phyloP scores from a whole-genome alignment of 2,329 filamentous ascomycete genomes.

The Trichoderma aggressivum region DNA sequence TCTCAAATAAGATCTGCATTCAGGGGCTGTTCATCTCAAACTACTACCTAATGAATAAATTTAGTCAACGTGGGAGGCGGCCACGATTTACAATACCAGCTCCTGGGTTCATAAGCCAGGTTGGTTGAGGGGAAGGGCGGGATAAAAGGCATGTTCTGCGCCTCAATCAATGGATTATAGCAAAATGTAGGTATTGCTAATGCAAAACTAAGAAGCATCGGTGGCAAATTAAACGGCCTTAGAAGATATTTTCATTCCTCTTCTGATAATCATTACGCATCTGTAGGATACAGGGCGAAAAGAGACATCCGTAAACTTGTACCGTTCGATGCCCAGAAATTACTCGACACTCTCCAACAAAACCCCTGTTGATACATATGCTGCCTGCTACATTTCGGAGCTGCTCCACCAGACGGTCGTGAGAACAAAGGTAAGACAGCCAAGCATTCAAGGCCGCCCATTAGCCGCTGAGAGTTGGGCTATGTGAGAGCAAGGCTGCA shows the following conservation, averaged over 20 bases:
- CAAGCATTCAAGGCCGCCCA: neutral
- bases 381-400: neutral
- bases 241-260: neutral
- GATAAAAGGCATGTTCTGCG: neutral
- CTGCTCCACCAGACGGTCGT: neutral
- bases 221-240: neutral
- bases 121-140: no score
- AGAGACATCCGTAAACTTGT: neutral
- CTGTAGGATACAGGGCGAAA: neutral
- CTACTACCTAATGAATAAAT: neutral
- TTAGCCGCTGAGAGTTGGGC: neutral
- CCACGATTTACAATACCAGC: neutral
- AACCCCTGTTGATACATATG: neutral
- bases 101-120: neutral
- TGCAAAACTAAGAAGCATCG: neutral
- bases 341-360: neutral
- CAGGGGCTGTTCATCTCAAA: neutral
- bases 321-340: neutral
- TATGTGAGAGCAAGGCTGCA: constrained; percentile 21
- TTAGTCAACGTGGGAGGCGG: neutral
- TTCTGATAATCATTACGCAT: neutral
- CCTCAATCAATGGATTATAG: neutral
- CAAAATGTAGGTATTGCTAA: neutral
- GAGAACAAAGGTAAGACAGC: neutral
- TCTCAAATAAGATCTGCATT: neutral